These are phyloP conservation scores for Triticum turgidum DNA, from an alignment of 176 grass and related monocot genomes.

Conservation along the genomic window DNA sequence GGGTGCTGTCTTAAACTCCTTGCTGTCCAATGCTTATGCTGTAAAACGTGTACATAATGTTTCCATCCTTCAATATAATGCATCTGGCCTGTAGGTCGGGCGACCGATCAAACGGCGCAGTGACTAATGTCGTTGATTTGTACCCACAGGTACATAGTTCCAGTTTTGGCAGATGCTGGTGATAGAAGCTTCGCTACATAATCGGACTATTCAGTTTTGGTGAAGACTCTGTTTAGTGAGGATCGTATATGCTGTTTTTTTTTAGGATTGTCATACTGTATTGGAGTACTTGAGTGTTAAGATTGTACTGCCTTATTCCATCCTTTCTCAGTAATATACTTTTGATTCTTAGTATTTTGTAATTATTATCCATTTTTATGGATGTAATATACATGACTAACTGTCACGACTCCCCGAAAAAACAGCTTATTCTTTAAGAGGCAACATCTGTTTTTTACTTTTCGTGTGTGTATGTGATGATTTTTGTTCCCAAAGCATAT, in stretches of 20 bases:
- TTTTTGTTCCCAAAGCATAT: not conserved
- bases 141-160: conserved; percentile 76
- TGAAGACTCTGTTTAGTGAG: too few relatives aligned
- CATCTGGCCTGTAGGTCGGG: not conserved
- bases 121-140: not conserved
- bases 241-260: too few relatives aligned
- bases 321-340: too few relatives aligned
- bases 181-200: conserved; percentile 85
- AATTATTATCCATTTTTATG: not conserved
- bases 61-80: not conserved
- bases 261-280: too few relatives aligned
- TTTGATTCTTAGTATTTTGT: too few relatives aligned
- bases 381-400: not conserved
- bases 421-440: not conserved
- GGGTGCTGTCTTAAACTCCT: conserved; percentile 53
- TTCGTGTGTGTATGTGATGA: not conserved
- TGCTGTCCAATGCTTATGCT: not conserved
- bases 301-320: too few relatives aligned
- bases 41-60: not conserved
- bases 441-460: not conserved
- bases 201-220: not conserved
- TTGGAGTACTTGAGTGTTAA: too few relatives aligned
- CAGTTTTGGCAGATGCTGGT: conserved; percentile 89
- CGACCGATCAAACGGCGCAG: not conserved
- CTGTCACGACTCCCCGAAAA: not conserved